Percentiles rank a stretch among this genome's conserved stretches.
Evolutionary conservation across 345 rosid species (phyloP).

Genomic region (Rhizophora apiculata): DNA sequence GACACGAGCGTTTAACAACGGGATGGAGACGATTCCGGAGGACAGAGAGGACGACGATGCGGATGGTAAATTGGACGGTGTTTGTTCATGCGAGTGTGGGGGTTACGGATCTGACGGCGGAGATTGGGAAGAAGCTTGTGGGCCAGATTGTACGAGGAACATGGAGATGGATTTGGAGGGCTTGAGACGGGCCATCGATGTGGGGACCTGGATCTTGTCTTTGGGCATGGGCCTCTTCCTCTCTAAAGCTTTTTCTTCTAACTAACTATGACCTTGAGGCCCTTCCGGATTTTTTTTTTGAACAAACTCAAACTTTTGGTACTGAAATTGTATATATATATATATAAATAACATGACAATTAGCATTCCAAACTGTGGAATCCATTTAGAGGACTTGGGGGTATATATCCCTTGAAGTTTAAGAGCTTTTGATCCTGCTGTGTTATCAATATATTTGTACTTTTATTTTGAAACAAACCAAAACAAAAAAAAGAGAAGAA

Average conservation of each 20-base stretch:
- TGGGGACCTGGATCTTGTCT: slow-evolving; percentile 79
- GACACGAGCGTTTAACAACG: slow-evolving; percentile 21
- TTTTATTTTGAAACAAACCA: too few species aligned
- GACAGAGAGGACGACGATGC: slow-evolving; percentile 37
- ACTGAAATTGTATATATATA: too few species aligned
- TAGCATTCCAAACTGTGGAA: too few species aligned
- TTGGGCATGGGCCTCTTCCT: slow-evolving; percentile 71
- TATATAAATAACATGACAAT: too few species aligned
- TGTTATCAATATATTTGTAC: too few species aligned
- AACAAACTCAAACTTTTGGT: too few species aligned
- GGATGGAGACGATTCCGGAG: slow-evolving; percentile 80
- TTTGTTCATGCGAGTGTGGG: slow-evolving; percentile 32
- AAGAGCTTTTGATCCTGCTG: too few species aligned
- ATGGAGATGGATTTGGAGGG: slow-evolving; percentile 49
- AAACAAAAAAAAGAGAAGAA: too few species aligned
- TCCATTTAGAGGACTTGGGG: too few species aligned
- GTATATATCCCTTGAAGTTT: too few species aligned
- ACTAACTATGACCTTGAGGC: too few species aligned
- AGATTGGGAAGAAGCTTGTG: slow-evolving; percentile 14
- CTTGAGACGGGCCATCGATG: slow-evolving; percentile 72
- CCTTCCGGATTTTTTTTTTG: too few species aligned
- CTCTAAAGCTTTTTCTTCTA: slow-evolving; percentile 50
- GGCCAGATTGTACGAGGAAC: slow-evolving; percentile 25
- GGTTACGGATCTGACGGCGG: slow-evolving; percentile 20
- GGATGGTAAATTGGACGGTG: slow-evolving; percentile 20